Evolutionary conservation across 768 basidiomycete species (phyloP).

Genomic region (Lactarius sp.): DNA sequence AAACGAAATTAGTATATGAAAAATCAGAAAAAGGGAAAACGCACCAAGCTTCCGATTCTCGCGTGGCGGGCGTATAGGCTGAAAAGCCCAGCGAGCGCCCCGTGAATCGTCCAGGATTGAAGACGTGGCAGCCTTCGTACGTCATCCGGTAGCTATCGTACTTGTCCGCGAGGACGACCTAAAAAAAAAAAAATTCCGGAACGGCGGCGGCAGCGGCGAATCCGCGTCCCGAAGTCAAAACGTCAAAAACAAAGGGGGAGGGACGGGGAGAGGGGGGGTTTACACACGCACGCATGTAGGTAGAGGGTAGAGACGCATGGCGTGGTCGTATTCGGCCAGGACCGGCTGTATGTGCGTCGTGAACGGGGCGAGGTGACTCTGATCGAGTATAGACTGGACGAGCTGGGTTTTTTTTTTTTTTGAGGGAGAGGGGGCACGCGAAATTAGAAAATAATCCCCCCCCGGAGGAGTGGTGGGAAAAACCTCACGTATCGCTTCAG

Average conservation of each 20-base stretch:
- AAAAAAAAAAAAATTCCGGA: background rate
- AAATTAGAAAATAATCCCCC: too few relatives aligned
- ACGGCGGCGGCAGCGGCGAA: too few relatives aligned
- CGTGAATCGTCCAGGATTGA: constrained; percentile 94
- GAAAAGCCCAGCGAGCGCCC: constrained; percentile 81
- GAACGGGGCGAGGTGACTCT: constrained; percentile 88
- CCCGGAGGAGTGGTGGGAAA: background rate
- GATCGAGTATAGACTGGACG: constrained; percentile 94
- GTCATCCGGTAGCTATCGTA: constrained; percentile 95
- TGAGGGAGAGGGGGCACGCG: background rate
- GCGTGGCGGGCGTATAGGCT: constrained; percentile 81
- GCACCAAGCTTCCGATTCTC: constrained; percentile 83
- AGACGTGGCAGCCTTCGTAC: constrained; percentile 97
- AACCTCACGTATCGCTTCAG: constrained; percentile 79
- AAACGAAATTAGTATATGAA: background rate
- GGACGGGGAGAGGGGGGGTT: background rate
- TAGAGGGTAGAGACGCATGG: constrained; percentile 87
- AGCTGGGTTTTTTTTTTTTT: constrained; percentile 51
- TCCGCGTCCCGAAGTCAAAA: background rate
- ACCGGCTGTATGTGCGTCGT: constrained; percentile 82
- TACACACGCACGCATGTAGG: constrained; percentile 72
- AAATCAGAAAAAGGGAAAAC: constrained; percentile 19
- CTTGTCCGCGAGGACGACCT: constrained; percentile 93
- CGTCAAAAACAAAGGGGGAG: too few relatives aligned
- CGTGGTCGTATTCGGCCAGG: constrained; percentile 85